Evolutionary conservation across 2,329 filamentous ascomycete genomes (phyloP).

Genomic region (Pestalotiopsis sp.): DNA sequence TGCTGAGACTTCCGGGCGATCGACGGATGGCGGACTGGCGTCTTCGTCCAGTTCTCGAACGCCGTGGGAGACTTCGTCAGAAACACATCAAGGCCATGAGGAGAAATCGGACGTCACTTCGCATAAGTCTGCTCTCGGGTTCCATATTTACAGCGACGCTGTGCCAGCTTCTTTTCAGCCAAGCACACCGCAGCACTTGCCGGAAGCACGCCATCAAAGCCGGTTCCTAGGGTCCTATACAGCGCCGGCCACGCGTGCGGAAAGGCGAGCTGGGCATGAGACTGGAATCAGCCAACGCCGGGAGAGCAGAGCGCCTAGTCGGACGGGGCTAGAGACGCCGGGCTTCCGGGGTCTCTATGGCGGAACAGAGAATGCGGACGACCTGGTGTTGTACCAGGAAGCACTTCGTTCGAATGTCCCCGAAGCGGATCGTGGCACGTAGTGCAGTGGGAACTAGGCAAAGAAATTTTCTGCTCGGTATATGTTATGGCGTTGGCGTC

Average conservation of each 20-base stretch:
- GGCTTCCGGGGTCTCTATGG: constrained; percentile 50
- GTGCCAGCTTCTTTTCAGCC: constrained; percentile 46
- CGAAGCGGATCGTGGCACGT: constrained; percentile 5
- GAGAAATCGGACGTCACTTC: constrained; percentile 13
- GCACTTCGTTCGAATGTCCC: constrained; percentile 24
- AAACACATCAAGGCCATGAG: not conserved
- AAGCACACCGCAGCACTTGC: constrained; percentile 53
- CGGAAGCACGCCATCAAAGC: constrained; percentile 50
- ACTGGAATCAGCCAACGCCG: constrained; percentile 11
- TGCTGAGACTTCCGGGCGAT: not conserved
- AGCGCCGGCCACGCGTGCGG: constrained; percentile 34
- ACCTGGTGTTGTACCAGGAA: constrained; percentile 34
- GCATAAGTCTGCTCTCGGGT: constrained; percentile 20
- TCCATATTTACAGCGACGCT: constrained; percentile 50
- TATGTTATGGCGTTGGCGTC: not conserved
- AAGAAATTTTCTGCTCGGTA: not conserved
- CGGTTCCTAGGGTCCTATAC: constrained; percentile 46
- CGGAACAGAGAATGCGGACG: constrained; percentile 50
- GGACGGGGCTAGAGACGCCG: constrained; percentile 41
- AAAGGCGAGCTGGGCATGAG: constrained; percentile 16
- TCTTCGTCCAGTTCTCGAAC: not conserved
- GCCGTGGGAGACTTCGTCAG: not conserved
- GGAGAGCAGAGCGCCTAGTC: constrained; percentile 33
- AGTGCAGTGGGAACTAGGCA: constrained; percentile 1
- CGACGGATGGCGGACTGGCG: not conserved